A percentile compares a stretch with the other conserved stretches of the same genome.
These are phyloP conservation scores for Beauveria sp. DNA, from an alignment of 2,329 filamentous ascomycete genomes.

Conservation along the genomic window DNA sequence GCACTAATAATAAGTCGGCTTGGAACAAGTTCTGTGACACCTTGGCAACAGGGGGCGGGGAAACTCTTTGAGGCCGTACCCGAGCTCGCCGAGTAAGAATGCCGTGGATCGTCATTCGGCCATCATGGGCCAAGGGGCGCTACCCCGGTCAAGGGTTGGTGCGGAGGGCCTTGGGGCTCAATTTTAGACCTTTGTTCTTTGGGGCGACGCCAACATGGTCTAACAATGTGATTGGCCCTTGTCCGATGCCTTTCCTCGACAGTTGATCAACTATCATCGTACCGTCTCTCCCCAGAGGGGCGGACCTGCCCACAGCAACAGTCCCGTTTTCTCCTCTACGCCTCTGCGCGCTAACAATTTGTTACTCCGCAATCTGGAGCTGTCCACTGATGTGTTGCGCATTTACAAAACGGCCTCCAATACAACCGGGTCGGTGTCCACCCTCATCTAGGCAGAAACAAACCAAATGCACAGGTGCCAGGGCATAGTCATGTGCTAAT, in stretches of 20 bases:
- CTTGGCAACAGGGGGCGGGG: not conserved
- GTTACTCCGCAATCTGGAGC: not conserved
- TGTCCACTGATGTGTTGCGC: not conserved
- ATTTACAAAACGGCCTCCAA: not conserved
- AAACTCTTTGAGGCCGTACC: not conserved
- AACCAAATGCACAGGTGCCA: not conserved
- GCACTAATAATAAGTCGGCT: not conserved
- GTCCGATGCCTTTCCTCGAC: not conserved
- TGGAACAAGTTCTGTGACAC: not conserved
- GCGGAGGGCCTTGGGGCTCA: not conserved
- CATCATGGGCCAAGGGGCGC: not conserved
- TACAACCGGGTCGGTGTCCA: not conserved
- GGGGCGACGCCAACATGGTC: too few relatives aligned
- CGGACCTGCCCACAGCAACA: not conserved
- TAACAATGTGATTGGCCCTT: not conserved
- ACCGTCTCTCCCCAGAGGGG: not conserved
- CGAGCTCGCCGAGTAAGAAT: not conserved
- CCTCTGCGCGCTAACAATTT: not conserved
- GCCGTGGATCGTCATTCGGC: not conserved
- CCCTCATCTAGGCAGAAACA: not conserved
- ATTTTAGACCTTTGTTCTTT: not conserved
- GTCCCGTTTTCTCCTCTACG: not conserved
- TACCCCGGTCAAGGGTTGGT: too few relatives aligned
- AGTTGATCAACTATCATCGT: not conserved
- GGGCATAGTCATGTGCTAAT: too few relatives aligned